Evolutionary conservation across 192 early-diverging fungal species (phyloP), one percentile per base, ranked within the genome.

Genomic region (Coemansia sp.): DNA sequence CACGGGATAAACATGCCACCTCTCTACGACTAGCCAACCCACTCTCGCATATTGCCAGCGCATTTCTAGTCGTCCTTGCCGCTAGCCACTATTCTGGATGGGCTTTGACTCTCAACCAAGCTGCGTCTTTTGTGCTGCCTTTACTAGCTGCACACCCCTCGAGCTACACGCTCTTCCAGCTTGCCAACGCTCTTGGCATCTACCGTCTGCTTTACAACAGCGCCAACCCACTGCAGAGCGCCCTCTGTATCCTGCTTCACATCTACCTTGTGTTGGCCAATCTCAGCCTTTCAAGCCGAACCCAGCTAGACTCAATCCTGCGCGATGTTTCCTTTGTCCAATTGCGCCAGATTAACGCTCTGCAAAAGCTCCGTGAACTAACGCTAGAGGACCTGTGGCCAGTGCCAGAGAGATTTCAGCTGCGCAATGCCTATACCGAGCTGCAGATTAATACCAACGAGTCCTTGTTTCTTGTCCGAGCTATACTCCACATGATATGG

Each of bases 401-500:
- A 38, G 61, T 79, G 2, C 71, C 71, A 1, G 68, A 79, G 35
- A 59, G 64, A 26, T 59, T 63, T 21, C 63, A 56, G 6, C 33
- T 79, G 6, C 31, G 28, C 2, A 38, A 41, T n/a, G 61, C 64
- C 3, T 31, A 65, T 10, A 28, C 56, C 35, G 71, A 79, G 34
- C 64, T 78, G 39, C 34, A 45, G 16, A 73, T 70, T 34, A 52
- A 78, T 28, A 31, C 59, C 25, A 50, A 64, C 7, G 70, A 78
- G 60, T 39, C 70, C 2, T 34, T 78, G 47, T 78, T 78, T 43
- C 48, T 78, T 38, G 52, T 73, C 16, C 67, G 70, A 4, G 76
- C 70, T 11, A 63, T 78, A 41, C n/a, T 57, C 0, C 70, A 71
- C 10, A 73, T 78, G 70, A 59, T 70, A 7, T 78, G 76, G 76